Base-by-base conservation (phyloP, 2,329 filamentous ascomycete genomes). In the Monilinia aucupariae region DNA sequence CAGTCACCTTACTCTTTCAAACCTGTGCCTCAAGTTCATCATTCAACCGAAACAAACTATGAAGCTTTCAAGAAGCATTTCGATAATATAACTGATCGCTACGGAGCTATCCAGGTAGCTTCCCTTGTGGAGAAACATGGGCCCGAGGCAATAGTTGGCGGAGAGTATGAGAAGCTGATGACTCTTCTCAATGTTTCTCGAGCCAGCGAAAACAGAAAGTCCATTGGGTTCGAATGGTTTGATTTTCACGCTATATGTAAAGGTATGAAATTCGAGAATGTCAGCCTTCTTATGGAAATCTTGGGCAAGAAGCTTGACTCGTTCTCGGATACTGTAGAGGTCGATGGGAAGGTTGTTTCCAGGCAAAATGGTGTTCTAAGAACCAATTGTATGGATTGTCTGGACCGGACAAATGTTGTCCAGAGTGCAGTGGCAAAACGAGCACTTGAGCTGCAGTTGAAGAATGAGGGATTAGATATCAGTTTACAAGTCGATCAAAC, bases 371-470 rank as follows among this genome's bases (percentile, higher is more conserved):
- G 92, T 1, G 84, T 96, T 8, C 75, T 97, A n/a, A 83, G 94
- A 62, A 97, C 92, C 1, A 99, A 99, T 72, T 99, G 94, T 75
- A 97, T 99, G 94, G 94, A 99, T 73, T 99, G 94, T 70, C 79
- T 99, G 12, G 94, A 99, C 74, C 85, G 94, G 27, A 99, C 94
- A 2, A 97, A 97, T 69, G 92, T 99, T 27, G 92, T 92, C 48
- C 93, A 97, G 75, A 96, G 91, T 72, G 94, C 92, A 0, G 92
- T 92, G 73, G 94, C 85, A 6, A 90, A 91, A 71, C 85, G 88
- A 71, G 89, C 91, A 68, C 80, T 99, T 2, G 91, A 97, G 68
- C 74, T 82, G 39, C 91, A 97, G 72, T 80, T 99, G 2, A 87
- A 84, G 63, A 80, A 84, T 25, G 86, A 96, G 66, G 90, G 89